Percentiles rank a stretch among this genome's conserved stretches.
phyloP scores from a whole-genome alignment of 2,329 filamentous ascomycete species.

The Verticillium nubilum region DNA sequence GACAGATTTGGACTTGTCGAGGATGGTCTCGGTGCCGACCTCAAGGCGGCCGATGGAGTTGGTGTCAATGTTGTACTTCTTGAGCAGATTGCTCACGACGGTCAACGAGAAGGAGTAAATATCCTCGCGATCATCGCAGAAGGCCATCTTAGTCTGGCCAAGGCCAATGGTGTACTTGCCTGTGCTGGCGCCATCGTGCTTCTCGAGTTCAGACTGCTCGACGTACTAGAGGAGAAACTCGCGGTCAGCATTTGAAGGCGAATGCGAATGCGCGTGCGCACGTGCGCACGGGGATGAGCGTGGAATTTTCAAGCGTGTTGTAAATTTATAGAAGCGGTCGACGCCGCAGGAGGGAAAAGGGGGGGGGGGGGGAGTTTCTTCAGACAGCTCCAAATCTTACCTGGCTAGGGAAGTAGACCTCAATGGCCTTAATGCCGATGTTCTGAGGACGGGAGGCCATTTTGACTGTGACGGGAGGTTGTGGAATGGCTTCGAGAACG shows the following conservation, averaged over 20 bases:
- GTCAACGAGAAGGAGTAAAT: conserved; percentile 85
- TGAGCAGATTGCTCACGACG: conserved; percentile 68
- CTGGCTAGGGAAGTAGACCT: conserved; percentile 83
- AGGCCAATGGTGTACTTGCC: conserved; percentile 91
- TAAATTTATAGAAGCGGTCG: not conserved
- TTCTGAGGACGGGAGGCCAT: conserved; percentile 79
- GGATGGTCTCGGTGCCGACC: conserved; percentile 78
- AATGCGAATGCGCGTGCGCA: not conserved
- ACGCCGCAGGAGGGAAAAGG: conserved; percentile 12
- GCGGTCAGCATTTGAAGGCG: not conserved
- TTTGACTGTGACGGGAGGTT: not conserved
- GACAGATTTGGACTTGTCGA: conserved; percentile 89
- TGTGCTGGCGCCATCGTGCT: conserved; percentile 75
- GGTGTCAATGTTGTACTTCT: conserved; percentile 78
- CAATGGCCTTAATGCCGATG: conserved; percentile 89
- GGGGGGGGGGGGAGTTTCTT: conserved; percentile 3
- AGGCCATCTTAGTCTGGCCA: conserved; percentile 87
- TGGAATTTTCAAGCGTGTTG: not conserved
- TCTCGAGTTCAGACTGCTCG: conserved; percentile 76
- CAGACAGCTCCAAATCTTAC: conserved; percentile 40
- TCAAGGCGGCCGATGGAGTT: conserved; percentile 75
- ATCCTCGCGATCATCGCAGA: conserved; percentile 86
- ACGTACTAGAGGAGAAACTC: conserved; percentile 58
- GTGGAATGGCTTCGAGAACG: not conserved
- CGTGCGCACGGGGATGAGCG: not conserved